Base-by-base conservation (phyloP, 2,329 filamentous ascomycete species). In the Colletotrichum sp. region DNA sequence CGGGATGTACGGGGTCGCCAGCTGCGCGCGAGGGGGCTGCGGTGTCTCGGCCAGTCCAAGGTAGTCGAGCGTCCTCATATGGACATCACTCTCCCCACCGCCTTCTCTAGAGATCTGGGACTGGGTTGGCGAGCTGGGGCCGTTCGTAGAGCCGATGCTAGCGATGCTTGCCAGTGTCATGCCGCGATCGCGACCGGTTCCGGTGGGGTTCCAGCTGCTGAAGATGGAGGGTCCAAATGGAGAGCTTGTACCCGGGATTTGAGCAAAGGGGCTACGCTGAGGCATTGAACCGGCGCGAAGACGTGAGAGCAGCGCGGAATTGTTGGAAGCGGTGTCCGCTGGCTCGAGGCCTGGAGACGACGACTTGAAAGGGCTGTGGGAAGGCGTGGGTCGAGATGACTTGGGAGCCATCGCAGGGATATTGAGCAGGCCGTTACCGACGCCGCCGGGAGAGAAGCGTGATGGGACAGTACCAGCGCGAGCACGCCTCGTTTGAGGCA, bases 381-480 rank as follows among this genome's bases (percentile, higher is more conserved):
- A 95, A 6, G 96, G 95, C 5, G 95, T 97, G 18, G 94, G 93
- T 74, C 96, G 92, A 36, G 94, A 94, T 8, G 95, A 94, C 82
- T 97, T 97, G 67, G 94, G 90, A 64, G 93, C 89, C 79, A 90
- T 79, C 24, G 85, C 81, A 13, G 92, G 89, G 18, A 92, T 83
- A 77, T 87, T 90, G 43, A 89, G 81, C 68, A 93, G 83, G 33
- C 90, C 89, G 79, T 89, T 92, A 71, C 90, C 87, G 7, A 90
- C 89, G 66, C 92, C 92, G 31, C 93, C 93, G 18, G 94, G 93
- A 34, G 96, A 95, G 82, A 99, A 97, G 76, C 96, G 91, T 59
- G 97, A 98, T 27, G 97, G 97, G n/a, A 99, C 92, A 5, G 97
- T 99, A 77, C 97, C 97, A 74, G 97, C 97, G 82, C 97, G 92